A percentile compares a stretch with the other conserved stretches of the same genome.
Evolutionary conservation across 1,284 basidiomycete species (phyloP).

Genomic region (Polyporus tsugae): DNA sequence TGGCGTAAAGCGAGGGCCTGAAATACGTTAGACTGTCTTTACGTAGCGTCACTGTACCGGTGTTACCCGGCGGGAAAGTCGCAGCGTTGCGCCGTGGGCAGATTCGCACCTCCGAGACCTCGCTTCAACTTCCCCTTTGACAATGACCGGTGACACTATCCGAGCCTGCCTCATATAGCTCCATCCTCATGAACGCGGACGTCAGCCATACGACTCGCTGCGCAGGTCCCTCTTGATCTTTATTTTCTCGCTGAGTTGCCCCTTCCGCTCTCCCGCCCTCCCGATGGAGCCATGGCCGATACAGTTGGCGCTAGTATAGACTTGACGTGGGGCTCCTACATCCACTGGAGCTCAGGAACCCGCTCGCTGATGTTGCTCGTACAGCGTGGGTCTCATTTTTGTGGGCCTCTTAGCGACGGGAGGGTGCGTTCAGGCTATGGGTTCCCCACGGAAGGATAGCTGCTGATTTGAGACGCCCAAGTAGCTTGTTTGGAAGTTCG

Average conservation of each 20-base stretch:
- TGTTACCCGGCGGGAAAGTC: conserved; percentile 3
- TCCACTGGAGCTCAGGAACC: background rate
- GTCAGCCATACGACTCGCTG: conserved; percentile 10
- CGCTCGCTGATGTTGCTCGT: conserved; percentile 2
- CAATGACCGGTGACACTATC: background rate
- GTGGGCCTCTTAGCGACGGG: conserved; percentile 16
- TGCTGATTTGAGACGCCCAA: background rate
- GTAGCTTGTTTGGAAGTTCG: conserved; percentile 20
- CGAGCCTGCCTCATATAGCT: conserved; percentile 12
- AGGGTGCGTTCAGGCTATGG: conserved; percentile 7
- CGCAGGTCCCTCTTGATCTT: conserved; percentile 1
- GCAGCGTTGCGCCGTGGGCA: conserved; percentile 9
- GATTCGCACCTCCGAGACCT: conserved; percentile 2
- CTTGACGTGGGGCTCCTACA: conserved; percentile 14
- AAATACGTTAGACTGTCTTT: conserved; percentile 8
- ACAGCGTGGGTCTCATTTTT: conserved; percentile 16
- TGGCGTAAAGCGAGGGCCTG: background rate
- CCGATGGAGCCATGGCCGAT: conserved; percentile 20
- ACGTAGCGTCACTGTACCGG: conserved; percentile 12
- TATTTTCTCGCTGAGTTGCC: conserved; percentile 6
- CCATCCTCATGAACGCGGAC: conserved; percentile 6
- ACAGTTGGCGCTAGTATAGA: conserved; percentile 5
- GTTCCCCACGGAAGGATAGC: background rate
- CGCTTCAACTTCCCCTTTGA: background rate
- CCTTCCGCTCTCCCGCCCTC: background rate